A percentile compares a stretch with the other conserved stretches of the same genome.
Evolutionary conservation across 805 yeast genomes (phyloP).

Genomic region (Henningerozyma blattae): DNA sequence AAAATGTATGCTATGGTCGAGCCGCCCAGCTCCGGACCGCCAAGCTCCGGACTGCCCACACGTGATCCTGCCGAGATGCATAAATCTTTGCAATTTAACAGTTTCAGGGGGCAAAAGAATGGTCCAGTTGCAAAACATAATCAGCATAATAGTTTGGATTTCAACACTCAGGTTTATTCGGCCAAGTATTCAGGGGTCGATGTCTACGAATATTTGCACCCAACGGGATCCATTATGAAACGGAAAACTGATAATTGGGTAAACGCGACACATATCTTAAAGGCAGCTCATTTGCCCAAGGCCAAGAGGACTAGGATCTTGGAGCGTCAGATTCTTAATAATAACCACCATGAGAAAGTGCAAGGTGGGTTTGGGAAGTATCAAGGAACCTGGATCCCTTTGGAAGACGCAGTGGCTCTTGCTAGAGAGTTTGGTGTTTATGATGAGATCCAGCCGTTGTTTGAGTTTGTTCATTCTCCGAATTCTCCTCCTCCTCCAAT

Average conservation of each 20-base stretch:
- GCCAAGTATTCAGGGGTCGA: conserved; percentile 75
- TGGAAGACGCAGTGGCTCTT: conserved; percentile 56
- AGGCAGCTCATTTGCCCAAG: conserved; percentile 88
- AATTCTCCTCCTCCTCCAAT: conserved; percentile 45
- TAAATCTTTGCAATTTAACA: too few species aligned
- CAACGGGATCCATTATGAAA: conserved; percentile 67
- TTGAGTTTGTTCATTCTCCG: conserved; percentile 43
- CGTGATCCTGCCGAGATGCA: too few species aligned
- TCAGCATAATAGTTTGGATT: too few species aligned
- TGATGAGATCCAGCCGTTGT: conserved; percentile 51
- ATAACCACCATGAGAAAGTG: conserved; percentile 77
- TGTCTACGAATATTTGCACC: conserved; percentile 62
- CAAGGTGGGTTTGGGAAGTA: conserved; percentile 97
- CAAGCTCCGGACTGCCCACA: too few species aligned
- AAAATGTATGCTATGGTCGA: too few species aligned
- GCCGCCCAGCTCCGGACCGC: too few species aligned
- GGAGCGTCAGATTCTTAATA: conserved; percentile 76
- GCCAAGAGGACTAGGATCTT: conserved; percentile 86
- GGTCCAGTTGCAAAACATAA: too few species aligned
- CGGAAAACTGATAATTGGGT: conserved; percentile 70
- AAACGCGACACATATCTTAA: conserved; percentile 89
- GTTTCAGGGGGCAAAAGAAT: too few species aligned
- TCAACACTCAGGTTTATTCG: conserved; percentile 31
- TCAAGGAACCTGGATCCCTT: conserved; percentile 95
- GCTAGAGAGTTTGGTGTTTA: conserved; percentile 55